A percentile compares a stretch with the other conserved stretches of the same genome.
phyloP scores from a whole-genome alignment of 2,329 filamentous ascomycete species.

The Trichophaea hybrida region DNA sequence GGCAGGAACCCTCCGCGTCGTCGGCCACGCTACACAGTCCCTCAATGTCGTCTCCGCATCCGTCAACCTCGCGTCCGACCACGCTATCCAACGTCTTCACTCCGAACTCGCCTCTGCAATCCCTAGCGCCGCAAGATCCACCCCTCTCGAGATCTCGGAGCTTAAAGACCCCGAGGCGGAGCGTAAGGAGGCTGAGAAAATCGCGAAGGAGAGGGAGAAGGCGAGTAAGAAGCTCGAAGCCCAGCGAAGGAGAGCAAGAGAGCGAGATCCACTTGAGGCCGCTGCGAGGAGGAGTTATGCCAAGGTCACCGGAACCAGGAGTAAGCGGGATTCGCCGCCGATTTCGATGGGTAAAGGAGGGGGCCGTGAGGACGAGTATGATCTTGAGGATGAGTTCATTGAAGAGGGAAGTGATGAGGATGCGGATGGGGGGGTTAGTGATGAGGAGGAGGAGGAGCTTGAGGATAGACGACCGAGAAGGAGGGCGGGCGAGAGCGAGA shows the following conservation, averaged over 20 bases:
- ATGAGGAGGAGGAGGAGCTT: slow-evolving; percentile 25
- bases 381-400: slow-evolving; percentile 31
- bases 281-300: slow-evolving; percentile 26
- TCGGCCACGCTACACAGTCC: slow-evolving; percentile 47
- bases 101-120: slow-evolving; percentile 44
- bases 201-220: slow-evolving; percentile 32
- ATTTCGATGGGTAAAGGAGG: slow-evolving; percentile 33
- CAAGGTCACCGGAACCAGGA: slow-evolving; percentile 27
- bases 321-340: slow-evolving; percentile 21
- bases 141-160: slow-evolving; percentile 44
- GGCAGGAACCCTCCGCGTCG: slow-evolving; percentile 44
- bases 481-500: slow-evolving; percentile 14
- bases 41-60: slow-evolving; percentile 39
- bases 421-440: slow-evolving; percentile 21
- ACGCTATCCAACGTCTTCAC: slow-evolving; percentile 47
- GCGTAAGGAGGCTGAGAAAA: slow-evolving; percentile 44
- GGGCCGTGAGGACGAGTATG: slow-evolving; percentile 40
- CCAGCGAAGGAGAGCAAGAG: slow-evolving; percentile 33
- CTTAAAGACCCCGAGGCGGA: slow-evolving; percentile 45
- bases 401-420: slow-evolving; percentile 25
- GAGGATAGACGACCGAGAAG: slow-evolving; percentile 19
- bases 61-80: slow-evolving; percentile 36
- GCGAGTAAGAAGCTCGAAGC: slow-evolving; percentile 41
- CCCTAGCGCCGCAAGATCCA: slow-evolving; percentile 37
- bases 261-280: slow-evolving; percentile 3